phyloP scores from a whole-genome alignment of 305 asterid genomes.

The Fraxinus baroniana region DNA sequence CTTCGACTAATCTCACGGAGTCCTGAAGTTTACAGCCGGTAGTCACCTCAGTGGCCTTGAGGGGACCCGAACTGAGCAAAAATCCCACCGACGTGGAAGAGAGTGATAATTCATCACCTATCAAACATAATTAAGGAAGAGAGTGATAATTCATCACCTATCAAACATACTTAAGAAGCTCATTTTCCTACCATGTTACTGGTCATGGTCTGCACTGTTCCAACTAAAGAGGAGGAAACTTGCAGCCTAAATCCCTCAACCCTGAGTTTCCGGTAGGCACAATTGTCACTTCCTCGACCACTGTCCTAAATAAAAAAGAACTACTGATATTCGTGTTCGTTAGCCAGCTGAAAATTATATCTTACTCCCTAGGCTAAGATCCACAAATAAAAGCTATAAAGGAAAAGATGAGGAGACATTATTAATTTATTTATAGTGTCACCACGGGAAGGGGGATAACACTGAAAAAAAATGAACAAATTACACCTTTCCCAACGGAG shows the following conservation, averaged over 20 bases:
- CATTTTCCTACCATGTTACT: neutral
- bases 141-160: neutral
- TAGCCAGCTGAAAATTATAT: neutral
- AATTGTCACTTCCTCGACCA: neutral
- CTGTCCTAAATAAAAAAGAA: neutral
- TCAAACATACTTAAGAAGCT: neutral
- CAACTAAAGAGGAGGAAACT: neutral
- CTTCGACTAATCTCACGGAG: no score
- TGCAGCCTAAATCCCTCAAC: neutral
- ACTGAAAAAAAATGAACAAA: neutral
- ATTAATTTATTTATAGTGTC: neutral
- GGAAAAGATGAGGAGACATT: neutral
- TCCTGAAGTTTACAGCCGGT: no score
- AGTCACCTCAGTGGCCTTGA: no score
- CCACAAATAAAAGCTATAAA: neutral
- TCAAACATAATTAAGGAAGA: no score
- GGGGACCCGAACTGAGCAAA: neutral
- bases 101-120: no score
- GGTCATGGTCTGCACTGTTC: neutral
- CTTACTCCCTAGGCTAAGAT: neutral
- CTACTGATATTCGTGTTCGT: neutral
- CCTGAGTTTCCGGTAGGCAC: neutral
- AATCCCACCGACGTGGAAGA: no score
- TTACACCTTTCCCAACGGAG: neutral
- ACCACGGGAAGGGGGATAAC: neutral